Evolutionary conservation across 2,329 filamentous ascomycete genomes (phyloP), one percentile per base, ranked within the genome.

Genomic region (Penicillium concentricum): DNA sequence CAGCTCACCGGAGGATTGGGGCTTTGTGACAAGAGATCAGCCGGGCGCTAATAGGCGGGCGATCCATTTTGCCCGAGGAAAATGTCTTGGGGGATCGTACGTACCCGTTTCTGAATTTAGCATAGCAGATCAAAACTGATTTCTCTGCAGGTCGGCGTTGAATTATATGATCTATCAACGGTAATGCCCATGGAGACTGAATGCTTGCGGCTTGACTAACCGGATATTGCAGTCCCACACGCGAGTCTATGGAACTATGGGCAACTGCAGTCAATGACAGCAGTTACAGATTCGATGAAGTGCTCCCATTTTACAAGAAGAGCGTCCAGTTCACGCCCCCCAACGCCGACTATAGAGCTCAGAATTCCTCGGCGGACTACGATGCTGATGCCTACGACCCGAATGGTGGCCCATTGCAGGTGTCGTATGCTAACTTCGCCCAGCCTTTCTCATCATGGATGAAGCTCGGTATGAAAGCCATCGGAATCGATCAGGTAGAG

Each of bases 351-450:
- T 44, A 43, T 4, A 60, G 69, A n/a, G 60, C 58, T 13, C 37
- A 54, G 12, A 72, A 72, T 44, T 65, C 66, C 1, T 67, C 71
- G 0, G 49, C 68, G 0, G 56, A 38, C 7, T 70, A 66, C 45
- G 53, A 61, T 24, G 7, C 61, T 3, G 57, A 60, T 5, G 68
- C 63, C 2, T 75, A 75, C 35, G 62, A 69, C 10, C 37, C 51
- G 1, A 61, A 57, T 7, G 67, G 65, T 8, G 76, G 75, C 0
- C 75, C 78, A 0, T 57, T 79, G 0, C 67, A 76, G 45, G 72
- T 80, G 2, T 74, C 76, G 0, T 80, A 73, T 54, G 54, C 73
- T 4, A 77, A 78, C 48, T 80, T 70, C 42, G 74, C 69, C 5
- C 66, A 72, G 56, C 64, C 75, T 0, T 76, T 76, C 28, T 69